Conservation (phyloP, 495 filamentous ascomycete species). For the Penicillium salamii region DNA sequence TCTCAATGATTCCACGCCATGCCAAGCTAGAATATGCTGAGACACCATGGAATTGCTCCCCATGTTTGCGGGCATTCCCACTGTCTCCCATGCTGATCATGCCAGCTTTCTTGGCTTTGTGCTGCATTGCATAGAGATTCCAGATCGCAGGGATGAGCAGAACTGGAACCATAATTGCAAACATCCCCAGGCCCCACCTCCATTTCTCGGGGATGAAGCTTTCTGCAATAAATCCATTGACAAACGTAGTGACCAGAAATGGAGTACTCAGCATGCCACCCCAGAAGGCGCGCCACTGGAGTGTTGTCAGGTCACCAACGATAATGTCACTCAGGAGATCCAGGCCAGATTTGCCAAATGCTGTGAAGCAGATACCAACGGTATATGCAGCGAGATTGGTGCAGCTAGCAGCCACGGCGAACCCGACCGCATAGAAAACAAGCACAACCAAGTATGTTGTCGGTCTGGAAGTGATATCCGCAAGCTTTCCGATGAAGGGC, state of each 20-base stretch:
- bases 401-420: not conserved
- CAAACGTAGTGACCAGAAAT: not conserved
- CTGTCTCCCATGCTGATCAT: not conserved
- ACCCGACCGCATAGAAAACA: not conserved
- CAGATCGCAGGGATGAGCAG: not conserved
- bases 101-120: not conserved
- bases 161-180: not conserved
- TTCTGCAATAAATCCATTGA: conserved; percentile 1
- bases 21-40: not conserved
- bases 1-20: not conserved
- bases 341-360: not conserved
- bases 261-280: not conserved
- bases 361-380: not conserved
- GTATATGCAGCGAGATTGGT: not conserved
- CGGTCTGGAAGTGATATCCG: not conserved
- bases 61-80: not conserved
- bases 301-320: not conserved
- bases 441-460: not conserved
- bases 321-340: conserved; percentile 1
- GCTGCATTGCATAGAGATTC: not conserved
- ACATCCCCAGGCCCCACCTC: conserved; percentile 1
- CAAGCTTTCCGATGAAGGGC: conserved; percentile 1
- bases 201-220: not conserved
- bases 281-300: not conserved
- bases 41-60: not conserved